Evolutionary conservation across 164 flowering plant species (phyloP).

Genomic region (Protea cynaroides): DNA sequence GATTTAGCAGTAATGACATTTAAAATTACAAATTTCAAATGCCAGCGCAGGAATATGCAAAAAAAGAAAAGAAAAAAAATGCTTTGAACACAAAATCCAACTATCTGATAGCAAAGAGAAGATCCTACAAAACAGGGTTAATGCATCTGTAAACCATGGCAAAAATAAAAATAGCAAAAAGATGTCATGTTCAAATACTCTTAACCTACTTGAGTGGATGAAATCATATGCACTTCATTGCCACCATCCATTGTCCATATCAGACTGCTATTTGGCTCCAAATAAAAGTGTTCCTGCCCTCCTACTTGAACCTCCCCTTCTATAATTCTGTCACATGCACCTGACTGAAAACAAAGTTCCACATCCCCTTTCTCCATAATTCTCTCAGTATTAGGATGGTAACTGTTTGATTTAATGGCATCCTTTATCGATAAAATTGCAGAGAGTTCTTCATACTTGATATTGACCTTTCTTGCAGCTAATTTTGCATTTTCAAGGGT

Average conservation of each 20-base stretch:
- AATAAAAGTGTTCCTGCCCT: slow-evolving; percentile 96
- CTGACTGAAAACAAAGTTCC: slow-evolving; percentile 64
- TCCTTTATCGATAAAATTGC: slow-evolving; percentile 75
- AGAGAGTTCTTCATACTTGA: slow-evolving; percentile 86
- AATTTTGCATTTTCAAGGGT: slow-evolving; percentile 85
- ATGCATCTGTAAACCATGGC: neutral
- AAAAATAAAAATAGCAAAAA: neutral
- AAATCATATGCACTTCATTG: slow-evolving; percentile 90
- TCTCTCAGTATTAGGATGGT: slow-evolving; percentile 65
- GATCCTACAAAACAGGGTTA: neutral
- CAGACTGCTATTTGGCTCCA: slow-evolving; percentile 74
- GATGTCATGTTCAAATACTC: neutral
- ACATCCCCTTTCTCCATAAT: slow-evolving; percentile 72
- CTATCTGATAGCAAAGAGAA: no score
- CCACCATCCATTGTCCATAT: slow-evolving; percentile 87
- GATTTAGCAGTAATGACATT: no score
- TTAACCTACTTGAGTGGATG: slow-evolving; percentile 81
- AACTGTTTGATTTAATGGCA: slow-evolving; percentile 60
- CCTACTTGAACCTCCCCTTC: slow-evolving; percentile 88
- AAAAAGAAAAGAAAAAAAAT: neutral
- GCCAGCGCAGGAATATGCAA: no score
- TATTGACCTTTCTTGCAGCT: slow-evolving; percentile 66
- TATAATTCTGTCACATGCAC: slow-evolving; percentile 59
- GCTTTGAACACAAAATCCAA: no score
- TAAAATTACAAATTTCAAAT: no score